These are phyloP conservation scores for Kwoniella heveanensis DNA, from an alignment of 768 basidiomycete species.

Conservation along the genomic window DNA sequence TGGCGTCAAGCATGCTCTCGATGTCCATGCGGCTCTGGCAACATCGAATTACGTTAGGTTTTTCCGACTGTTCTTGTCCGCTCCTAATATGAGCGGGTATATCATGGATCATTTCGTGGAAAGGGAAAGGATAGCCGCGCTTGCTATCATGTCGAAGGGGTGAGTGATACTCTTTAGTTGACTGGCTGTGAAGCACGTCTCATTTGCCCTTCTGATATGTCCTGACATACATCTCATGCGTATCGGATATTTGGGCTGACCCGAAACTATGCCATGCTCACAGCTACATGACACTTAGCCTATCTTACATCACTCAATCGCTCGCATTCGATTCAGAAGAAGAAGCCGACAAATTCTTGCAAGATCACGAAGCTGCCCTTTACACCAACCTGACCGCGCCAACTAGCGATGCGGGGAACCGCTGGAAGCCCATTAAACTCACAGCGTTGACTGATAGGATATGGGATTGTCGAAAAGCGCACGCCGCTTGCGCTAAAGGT, in stretches of 20 bases:
- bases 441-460: slow-evolving; percentile 37
- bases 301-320: slow-evolving; percentile 74
- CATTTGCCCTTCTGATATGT: too few species aligned
- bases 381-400: slow-evolving; percentile 59
- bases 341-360: slow-evolving; percentile 70
- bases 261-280: neutral
- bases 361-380: slow-evolving; percentile 67
- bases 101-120: slow-evolving; percentile 99
- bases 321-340: slow-evolving; percentile 76
- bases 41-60: slow-evolving; percentile 93
- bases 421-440: slow-evolving; percentile 59
- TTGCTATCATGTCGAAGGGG: slow-evolving; percentile 92
- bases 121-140: slow-evolving; percentile 80
- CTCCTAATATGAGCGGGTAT: slow-evolving; percentile 96
- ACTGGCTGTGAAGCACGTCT: too few species aligned
- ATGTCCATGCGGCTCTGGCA: slow-evolving; percentile 82
- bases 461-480: slow-evolving; percentile 56
- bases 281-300: slow-evolving; percentile 80
- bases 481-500: slow-evolving; percentile 61
- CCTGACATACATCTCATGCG: too few species aligned
- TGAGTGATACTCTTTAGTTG: too few species aligned
- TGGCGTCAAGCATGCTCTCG: slow-evolving; percentile 83
- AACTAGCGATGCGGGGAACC: slow-evolving; percentile 10
- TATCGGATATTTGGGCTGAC: too few species aligned
- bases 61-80: slow-evolving; percentile 77